A percentile compares a stretch with the other conserved stretches of the same genome.
Evolutionary conservation across 1,284 basidiomycete species (phyloP).

Genomic region (Schizophyllum amplum): DNA sequence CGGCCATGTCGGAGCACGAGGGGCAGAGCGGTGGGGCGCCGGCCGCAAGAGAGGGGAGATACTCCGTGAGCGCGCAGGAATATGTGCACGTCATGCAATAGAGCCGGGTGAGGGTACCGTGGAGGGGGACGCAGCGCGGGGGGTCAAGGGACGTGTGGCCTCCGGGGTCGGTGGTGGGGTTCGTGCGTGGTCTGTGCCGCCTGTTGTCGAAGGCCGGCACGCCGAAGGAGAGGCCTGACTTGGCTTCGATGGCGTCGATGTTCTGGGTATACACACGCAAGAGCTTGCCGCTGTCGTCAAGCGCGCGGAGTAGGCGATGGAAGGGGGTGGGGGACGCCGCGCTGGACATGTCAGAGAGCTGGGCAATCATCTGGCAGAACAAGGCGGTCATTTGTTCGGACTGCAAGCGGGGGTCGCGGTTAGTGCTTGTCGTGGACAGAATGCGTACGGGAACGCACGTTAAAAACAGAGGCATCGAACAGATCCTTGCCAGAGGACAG

Average conservation of each 20-base stretch:
- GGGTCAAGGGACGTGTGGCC: neutral
- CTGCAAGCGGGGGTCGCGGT: conserved; percentile 26
- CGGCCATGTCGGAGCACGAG: conserved; percentile 64
- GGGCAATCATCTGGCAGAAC: conserved; percentile 87
- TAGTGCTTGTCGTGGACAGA: neutral
- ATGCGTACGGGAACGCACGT: conserved; percentile 43
- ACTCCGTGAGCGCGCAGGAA: conserved; percentile 54
- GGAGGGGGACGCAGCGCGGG: conserved; percentile 83
- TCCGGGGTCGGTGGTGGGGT: conserved; percentile 19
- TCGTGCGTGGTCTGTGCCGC: conserved; percentile 40
- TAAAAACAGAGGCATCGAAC: conserved; percentile 87
- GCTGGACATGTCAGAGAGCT: conserved; percentile 67
- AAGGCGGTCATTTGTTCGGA: conserved; percentile 68
- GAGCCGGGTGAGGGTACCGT: conserved; percentile 76
- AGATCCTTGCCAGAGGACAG: conserved; percentile 80
- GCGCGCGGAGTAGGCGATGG: conserved; percentile 65
- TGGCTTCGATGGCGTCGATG: conserved; percentile 85
- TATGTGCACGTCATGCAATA: conserved; percentile 79
- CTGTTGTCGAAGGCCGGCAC: conserved; percentile 55
- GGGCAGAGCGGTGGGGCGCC: conserved; percentile 75
- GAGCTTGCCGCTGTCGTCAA: conserved; percentile 74
- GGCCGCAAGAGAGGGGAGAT: conserved; percentile 40
- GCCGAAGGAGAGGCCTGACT: conserved; percentile 77
- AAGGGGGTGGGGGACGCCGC: conserved; percentile 78
- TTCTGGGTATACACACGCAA: conserved; percentile 93